Conservation (phyloP, 2,329 filamentous ascomycete species). For the Paecilomyces dactylethromorphus region DNA sequence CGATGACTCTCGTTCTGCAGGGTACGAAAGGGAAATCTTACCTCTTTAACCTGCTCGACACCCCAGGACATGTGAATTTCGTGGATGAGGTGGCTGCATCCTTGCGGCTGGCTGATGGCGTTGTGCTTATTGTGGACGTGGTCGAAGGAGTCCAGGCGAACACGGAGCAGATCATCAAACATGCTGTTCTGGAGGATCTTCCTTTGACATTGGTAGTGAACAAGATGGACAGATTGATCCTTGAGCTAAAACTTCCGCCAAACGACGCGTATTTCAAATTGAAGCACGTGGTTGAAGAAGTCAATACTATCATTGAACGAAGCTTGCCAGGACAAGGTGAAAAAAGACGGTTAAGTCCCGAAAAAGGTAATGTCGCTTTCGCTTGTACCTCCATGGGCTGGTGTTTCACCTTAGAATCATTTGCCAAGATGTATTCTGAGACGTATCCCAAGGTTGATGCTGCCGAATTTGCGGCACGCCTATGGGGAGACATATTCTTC, state of each 20-base stretch:
- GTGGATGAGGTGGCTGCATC: slow-evolving; percentile 92
- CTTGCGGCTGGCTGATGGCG: slow-evolving; percentile 79
- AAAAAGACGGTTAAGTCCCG: slow-evolving; percentile 75
- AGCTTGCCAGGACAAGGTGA: slow-evolving; percentile 75
- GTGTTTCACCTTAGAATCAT: slow-evolving; percentile 92
- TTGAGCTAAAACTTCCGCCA: slow-evolving; percentile 89
- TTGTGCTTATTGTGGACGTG: slow-evolving; percentile 90
- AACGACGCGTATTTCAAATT: slow-evolving; percentile 98
- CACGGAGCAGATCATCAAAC: slow-evolving; percentile 94
- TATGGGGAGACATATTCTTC: slow-evolving; percentile 97
- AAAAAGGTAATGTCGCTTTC: slow-evolving; percentile 98
- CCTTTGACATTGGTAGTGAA: slow-evolving; percentile 89
- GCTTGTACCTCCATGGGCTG: slow-evolving; percentile 89
- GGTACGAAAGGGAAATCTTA: slow-evolving; percentile 90
- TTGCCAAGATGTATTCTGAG: slow-evolving; percentile 93
- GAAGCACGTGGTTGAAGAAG: slow-evolving; percentile 96
- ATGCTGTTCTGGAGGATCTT: slow-evolving; percentile 83
- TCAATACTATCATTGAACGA: slow-evolving; percentile 92
- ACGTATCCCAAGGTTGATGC: slow-evolving; percentile 76
- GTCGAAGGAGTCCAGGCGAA: slow-evolving; percentile 99
- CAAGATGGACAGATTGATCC: slow-evolving; percentile 92
- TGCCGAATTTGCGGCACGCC: slow-evolving; percentile 71
- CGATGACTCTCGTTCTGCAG: slow-evolving; percentile 88
- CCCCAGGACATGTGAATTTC: slow-evolving; percentile 96
- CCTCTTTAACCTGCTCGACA: slow-evolving; percentile 90